A percentile compares a stretch with the other conserved stretches of the same genome.
phyloP scores from a whole-genome alignment of 192 early-diverging fungal genomes.

The Backusella psychrophila region DNA sequence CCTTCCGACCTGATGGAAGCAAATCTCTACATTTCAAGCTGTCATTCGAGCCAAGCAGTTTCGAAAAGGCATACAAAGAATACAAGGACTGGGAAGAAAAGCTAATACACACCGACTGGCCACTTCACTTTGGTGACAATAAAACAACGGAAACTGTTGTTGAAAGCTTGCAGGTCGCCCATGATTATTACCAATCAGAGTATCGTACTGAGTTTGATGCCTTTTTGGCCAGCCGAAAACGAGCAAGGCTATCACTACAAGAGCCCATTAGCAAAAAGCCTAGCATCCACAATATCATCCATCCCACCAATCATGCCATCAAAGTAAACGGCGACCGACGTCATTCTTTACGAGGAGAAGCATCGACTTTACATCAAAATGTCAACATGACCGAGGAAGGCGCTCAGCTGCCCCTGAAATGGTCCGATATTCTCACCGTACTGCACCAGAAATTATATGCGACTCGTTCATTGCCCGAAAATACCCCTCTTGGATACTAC shows the following conservation, averaged over 20 bases:
- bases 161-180: neutral
- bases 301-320: neutral
- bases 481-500: constrained; percentile 84
- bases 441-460: constrained; percentile 63
- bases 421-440: neutral
- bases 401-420: neutral
- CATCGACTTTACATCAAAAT: constrained; percentile 9
- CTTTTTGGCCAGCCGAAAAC: constrained; percentile 19
- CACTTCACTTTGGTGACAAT: constrained; percentile 69
- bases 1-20: constrained; percentile 62
- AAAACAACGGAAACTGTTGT: constrained; percentile 17
- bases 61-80: constrained; percentile 62
- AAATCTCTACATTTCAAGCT: constrained; percentile 70
- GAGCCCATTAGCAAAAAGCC: neutral
- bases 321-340: neutral
- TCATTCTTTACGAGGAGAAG: constrained; percentile 34
- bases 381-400: neutral
- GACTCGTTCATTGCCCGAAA: constrained; percentile 59
- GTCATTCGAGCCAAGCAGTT: constrained; percentile 73
- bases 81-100: constrained; percentile 77
- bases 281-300: neutral
- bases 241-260: neutral
- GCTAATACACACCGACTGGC: constrained; percentile 78
- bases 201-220: constrained; percentile 23
- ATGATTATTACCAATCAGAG: neutral